Evolutionary conservation across 2,329 filamentous ascomycete species (phyloP).

Genomic region (Xylaria sp.): DNA sequence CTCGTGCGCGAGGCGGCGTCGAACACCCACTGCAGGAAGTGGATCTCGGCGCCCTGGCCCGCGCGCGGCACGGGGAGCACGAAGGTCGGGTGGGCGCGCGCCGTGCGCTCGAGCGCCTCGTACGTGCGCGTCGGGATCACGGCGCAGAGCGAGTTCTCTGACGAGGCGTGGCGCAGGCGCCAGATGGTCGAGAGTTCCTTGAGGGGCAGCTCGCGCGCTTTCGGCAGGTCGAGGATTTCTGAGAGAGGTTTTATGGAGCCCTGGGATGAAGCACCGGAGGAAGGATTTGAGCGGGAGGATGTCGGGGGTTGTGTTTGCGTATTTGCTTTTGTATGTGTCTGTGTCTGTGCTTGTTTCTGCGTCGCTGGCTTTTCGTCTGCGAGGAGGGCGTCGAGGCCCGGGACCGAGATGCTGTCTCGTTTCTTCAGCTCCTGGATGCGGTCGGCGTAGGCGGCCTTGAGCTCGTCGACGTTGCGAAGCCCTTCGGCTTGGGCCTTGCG

Average conservation of each 20-base stretch:
- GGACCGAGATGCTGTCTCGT: conserved; percentile 68
- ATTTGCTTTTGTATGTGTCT: background rate
- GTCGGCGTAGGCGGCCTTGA: conserved; percentile 86
- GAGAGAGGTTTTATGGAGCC: conserved; percentile 59
- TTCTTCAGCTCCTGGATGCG: conserved; percentile 80
- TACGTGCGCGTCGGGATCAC: conserved; percentile 81
- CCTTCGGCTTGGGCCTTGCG: conserved; percentile 81
- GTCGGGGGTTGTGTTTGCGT: conserved; percentile 11
- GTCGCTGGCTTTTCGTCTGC: conserved; percentile 38
- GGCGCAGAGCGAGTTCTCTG: conserved; percentile 83
- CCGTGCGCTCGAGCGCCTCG: conserved; percentile 74
- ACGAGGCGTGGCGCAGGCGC: conserved; percentile 84
- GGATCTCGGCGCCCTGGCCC: conserved; percentile 82
- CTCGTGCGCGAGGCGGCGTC: conserved; percentile 72
- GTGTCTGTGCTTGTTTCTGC: background rate
- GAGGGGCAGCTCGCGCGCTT: conserved; percentile 75
- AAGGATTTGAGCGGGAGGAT: conserved; percentile 29
- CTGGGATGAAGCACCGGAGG: conserved; percentile 26
- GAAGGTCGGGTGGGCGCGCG: conserved; percentile 84
- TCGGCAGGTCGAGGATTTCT: conserved; percentile 78
- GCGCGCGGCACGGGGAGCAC: conserved; percentile 84
- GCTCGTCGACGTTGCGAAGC: conserved; percentile 74
- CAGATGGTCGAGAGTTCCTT: conserved; percentile 90
- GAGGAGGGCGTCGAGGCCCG: conserved; percentile 51
- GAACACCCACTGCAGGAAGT: conserved; percentile 97